Conservation (phyloP, 306 rosid species). For the Fagus crenata region DNA sequence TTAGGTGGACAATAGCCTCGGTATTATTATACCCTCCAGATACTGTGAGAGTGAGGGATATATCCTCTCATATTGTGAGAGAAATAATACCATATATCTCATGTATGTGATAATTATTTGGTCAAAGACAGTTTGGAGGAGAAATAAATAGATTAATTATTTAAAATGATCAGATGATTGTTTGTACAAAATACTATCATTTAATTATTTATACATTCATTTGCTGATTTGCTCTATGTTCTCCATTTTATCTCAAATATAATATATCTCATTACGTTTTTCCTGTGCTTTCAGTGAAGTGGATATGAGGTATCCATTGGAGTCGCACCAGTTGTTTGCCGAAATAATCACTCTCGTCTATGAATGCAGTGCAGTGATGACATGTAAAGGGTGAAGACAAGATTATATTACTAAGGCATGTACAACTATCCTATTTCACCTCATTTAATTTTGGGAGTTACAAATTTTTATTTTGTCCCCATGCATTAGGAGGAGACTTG, state of each 20-base stretch:
- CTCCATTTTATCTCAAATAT: background rate
- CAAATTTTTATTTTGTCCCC: background rate
- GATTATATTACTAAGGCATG: background rate
- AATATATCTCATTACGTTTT: background rate
- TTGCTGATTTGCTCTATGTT: background rate
- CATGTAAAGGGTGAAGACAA: background rate
- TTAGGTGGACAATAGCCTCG: too few species aligned
- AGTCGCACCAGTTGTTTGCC: background rate
- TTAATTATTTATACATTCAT: background rate
- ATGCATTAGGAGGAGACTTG: background rate
- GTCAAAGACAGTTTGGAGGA: background rate
- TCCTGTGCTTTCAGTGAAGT: background rate
- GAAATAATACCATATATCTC: too few species aligned
- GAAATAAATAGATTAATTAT: background rate
- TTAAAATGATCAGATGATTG: background rate
- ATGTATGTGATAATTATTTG: too few species aligned
- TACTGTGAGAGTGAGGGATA: too few species aligned
- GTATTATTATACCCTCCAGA: too few species aligned
- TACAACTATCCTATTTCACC: background rate
- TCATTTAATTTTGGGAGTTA: background rate
- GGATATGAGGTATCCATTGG: background rate
- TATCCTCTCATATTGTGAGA: too few species aligned
- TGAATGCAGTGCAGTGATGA: background rate
- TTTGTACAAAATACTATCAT: background rate
- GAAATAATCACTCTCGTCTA: background rate